These are phyloP conservation scores for Vishniacozyma victoriae DNA, from an alignment of 768 basidiomycete species.

Conservation along the genomic window DNA sequence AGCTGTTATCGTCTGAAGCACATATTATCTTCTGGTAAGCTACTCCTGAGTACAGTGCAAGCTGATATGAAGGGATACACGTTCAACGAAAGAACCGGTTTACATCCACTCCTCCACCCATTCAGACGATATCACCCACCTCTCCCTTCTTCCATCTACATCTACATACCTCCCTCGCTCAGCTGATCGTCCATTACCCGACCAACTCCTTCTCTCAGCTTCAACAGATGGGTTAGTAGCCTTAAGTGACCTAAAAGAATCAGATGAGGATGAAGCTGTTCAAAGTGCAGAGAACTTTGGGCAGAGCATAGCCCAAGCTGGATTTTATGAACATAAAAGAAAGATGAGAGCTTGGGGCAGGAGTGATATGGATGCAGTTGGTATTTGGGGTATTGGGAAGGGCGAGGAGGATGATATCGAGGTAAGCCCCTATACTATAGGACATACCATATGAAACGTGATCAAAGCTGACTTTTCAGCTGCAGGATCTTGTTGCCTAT, in stretches of 20 bases:
- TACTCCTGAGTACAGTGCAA: too few relatives aligned
- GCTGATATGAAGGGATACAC: constrained; percentile 75
- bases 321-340: constrained; percentile 53
- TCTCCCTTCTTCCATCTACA: constrained; percentile 54
- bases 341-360: constrained; percentile 62
- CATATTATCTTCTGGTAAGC: constrained; percentile 73
- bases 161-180: constrained; percentile 28
- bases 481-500: constrained; percentile 28
- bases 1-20: constrained; percentile 73
- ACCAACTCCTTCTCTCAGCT: constrained; percentile 63
- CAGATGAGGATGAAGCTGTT: constrained; percentile 82
- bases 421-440: constrained; percentile 11
- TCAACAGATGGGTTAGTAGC: constrained; percentile 80
- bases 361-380: constrained; percentile 93
- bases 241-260: constrained; percentile 51
- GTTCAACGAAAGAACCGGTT: constrained; percentile 64
- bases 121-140: constrained; percentile 82
- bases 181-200: constrained; percentile 36
- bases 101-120: constrained; percentile 79
- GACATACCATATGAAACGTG: too few relatives aligned
- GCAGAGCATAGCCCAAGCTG: constrained; percentile 69
- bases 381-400: constrained; percentile 59
- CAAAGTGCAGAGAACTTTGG: constrained; percentile 80
- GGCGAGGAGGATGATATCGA: constrained; percentile 37
- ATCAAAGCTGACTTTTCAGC: constrained; percentile 7